phyloP scores from a whole-genome alignment of 176 grass and related monocot species.

The Phoenix dactylifera region DNA sequence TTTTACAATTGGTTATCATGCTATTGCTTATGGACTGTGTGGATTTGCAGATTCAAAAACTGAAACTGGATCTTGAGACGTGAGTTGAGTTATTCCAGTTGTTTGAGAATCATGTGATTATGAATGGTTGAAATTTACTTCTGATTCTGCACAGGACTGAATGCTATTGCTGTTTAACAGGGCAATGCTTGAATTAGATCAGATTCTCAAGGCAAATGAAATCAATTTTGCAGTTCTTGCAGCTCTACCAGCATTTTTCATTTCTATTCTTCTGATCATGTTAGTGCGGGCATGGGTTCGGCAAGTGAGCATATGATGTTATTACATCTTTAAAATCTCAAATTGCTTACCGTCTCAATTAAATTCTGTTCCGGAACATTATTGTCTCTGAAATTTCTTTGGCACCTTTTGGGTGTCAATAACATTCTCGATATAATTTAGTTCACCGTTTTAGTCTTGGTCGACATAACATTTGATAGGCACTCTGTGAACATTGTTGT shows the following conservation, averaged over 20 bases:
- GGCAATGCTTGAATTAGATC: conserved; percentile 88
- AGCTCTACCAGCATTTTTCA: conserved; percentile 80
- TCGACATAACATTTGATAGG: too few relatives aligned
- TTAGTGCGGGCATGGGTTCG: conserved; percentile 59
- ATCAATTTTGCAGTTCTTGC: conserved; percentile 98
- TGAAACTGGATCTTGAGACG: conserved; percentile 88
- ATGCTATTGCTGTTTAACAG: conserved; percentile 36
- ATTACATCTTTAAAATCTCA: background rate
- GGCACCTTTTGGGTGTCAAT: too few relatives aligned
- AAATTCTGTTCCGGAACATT: too few relatives aligned
- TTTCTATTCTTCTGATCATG: conserved; percentile 61
- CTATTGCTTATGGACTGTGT: background rate
- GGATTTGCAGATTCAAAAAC: conserved; percentile 84
- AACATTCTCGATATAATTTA: too few relatives aligned
- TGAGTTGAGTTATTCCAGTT: conserved; percentile 34
- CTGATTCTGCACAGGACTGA: conserved; percentile 3
- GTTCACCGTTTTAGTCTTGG: too few relatives aligned
- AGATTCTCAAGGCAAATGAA: conserved; percentile 92
- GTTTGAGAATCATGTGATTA: conserved; percentile 5
- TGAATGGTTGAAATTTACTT: too few relatives aligned
- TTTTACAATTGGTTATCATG: background rate
- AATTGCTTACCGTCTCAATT: background rate
- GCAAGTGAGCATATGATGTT: conserved; percentile 49
- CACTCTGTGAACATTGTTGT: too few relatives aligned
- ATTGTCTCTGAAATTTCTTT: too few relatives aligned